phyloP scores from a whole-genome alignment of 2,329 filamentous ascomycete species.

The Paecilomyces dactylethromorphus region DNA sequence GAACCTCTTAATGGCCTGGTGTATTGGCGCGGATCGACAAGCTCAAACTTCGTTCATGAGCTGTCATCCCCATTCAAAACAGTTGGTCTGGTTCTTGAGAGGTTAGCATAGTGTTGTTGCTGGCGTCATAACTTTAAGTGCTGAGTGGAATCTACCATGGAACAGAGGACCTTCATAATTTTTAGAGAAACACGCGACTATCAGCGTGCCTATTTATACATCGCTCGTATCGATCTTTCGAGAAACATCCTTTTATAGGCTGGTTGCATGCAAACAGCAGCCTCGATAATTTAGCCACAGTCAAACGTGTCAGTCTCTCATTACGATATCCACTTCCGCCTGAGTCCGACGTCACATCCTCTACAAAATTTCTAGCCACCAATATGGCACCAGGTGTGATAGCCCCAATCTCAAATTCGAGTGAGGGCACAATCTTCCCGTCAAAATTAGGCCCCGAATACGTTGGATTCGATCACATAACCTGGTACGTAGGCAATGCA shows the following conservation, averaged over 20 bases:
- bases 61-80: background rate
- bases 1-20: background rate
- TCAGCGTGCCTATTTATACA: background rate
- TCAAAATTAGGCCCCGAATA: constrained; percentile 14
- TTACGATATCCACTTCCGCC: background rate
- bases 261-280: background rate
- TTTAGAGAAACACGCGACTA: background rate
- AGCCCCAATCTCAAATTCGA: background rate
- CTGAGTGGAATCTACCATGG: background rate
- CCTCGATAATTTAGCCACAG: background rate
- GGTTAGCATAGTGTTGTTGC: background rate
- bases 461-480: constrained; percentile 74
- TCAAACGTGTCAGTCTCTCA: background rate
- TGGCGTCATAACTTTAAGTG: background rate
- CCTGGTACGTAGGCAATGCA: constrained; percentile 90
- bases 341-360: constrained; percentile 1
- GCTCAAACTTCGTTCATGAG: no score
- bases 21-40: background rate
- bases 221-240: background rate
- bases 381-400: background rate
- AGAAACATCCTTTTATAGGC: background rate
- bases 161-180: background rate
- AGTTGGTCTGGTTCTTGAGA: background rate
- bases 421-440: constrained; percentile 11
- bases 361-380: background rate